Evolutionary conservation across 306 rosid species (phyloP), one percentile per base, ranked within the genome.

Genomic region (Fragaria iinumae): DNA sequence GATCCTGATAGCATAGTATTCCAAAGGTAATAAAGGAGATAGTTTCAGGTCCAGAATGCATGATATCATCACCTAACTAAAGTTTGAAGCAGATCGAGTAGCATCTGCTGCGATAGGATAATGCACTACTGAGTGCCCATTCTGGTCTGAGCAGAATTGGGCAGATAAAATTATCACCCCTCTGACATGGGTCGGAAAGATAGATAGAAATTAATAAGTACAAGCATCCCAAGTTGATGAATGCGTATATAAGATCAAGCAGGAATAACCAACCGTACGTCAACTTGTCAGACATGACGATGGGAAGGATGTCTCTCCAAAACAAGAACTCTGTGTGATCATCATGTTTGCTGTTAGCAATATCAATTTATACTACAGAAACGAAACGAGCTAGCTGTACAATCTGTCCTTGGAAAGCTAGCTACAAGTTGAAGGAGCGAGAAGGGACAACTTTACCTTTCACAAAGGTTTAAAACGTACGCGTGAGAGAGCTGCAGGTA

Each of bases 141-240:
- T 53, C 49, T 53, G 21, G 76, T 72, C 49, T n/a, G 66, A 13
- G 66, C 20, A 25, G 34, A 72, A 50, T 34, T 71, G 44, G 64
- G 44, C 75, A 72, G 66, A 72, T 53, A 53, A 72, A 56, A 72
- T 72, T 53, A 36, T 53, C 20, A 72, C 41, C 53, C 23, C 65
- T 72, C 76, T n/a, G 21, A 12, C 21, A 63, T 63, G 44, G 66
- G 48, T 52, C 5, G 50, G 38, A 43, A 53, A 20, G 66, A 36
- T 56, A 21, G 32, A 56, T 21, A 50, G 56, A 71, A 71, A 71
- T 29, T 53, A n/a, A 63, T 5, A 62, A 62, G 67, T 14, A 59
- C 39, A 12, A 62, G 11, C 41, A 63, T 14, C 39, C 67, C 7
- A 13, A 49, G 55, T 14, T 3, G 39, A 18, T 72, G 4, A 38